Evolutionary conservation across 139 green algal species (phyloP), one percentile per base, ranked within the genome.

Genomic region (Ulvella scutata): DNA sequence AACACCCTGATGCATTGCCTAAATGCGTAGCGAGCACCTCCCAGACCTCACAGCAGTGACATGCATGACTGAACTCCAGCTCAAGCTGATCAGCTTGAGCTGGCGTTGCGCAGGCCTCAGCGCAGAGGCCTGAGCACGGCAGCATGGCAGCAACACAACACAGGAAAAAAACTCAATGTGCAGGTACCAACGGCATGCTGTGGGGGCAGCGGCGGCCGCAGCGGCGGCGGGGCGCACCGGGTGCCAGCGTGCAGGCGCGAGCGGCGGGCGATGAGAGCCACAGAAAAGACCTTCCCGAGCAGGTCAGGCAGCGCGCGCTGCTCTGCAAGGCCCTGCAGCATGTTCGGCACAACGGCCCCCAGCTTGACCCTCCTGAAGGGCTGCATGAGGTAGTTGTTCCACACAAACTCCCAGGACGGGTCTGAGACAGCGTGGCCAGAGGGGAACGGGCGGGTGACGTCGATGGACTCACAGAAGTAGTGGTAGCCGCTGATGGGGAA

Each of bases 401-500:
- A 97, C 43, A 95, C 86, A 81, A 95, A 95, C 72, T 96, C 88
- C 86, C 81, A 92, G 77, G 78, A 85, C 51, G 90, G 86, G 6
- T 85, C 37, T 3, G 38, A 72, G 2, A 80, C 76, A 2, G 75
- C 28, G 0, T 76, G 72, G 38, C 80, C 77, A 38, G 79, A 88
- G 62, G 91, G 91, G 77, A 98, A 98, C 26, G 93, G 94, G 20
- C 92, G 86, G 13, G 91, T 92, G 21, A 98, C 77, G 86, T 98
- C 94, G 6, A 88, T 79, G 0, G 93, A 97, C 77, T 97, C 91
- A 75, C 94, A 98, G 77, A 90, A 97, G 81, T 89, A 98, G 80
- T 98, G 94, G 2, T 90, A 83, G 37, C 90, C 90, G 83, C 78
- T 77, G 10, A 78, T 43, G 29, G 81, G 75, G 61, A 83, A 80